Conservation (phyloP, 1,139 yeast genomes). For the Saccharomyces hybrid region DNA sequence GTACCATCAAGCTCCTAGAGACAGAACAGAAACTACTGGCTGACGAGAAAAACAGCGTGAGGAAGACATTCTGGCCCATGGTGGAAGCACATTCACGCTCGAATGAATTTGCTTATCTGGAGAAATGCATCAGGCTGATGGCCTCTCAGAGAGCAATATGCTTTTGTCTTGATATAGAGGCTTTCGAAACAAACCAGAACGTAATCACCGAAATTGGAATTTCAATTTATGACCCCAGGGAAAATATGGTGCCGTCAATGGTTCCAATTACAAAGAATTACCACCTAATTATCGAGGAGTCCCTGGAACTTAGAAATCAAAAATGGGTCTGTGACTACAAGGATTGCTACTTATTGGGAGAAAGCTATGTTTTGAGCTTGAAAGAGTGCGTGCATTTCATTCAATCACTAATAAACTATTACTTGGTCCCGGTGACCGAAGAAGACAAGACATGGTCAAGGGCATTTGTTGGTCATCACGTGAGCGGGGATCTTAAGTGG, state of each 20-base stretch:
- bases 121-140: slow-evolving; percentile 21
- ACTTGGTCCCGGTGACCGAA: slow-evolving; percentile 29
- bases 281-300: slow-evolving; percentile 54
- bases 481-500: slow-evolving; percentile 58
- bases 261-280: slow-evolving; percentile 34
- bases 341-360: slow-evolving; percentile 49
- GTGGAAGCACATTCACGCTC: slow-evolving; percentile 20
- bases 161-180: slow-evolving; percentile 59
- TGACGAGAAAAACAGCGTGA: not conserved
- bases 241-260: slow-evolving; percentile 20
- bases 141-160: slow-evolving; percentile 34
- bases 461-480: slow-evolving; percentile 61
- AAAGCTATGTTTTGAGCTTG: slow-evolving; percentile 40
- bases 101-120: slow-evolving; percentile 19
- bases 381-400: slow-evolving; percentile 37
- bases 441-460: slow-evolving; percentile 25
- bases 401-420: slow-evolving; percentile 39
- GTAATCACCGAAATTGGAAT: slow-evolving; percentile 62
- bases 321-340: slow-evolving; percentile 57
- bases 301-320: slow-evolving; percentile 43
- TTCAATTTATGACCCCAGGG: slow-evolving; percentile 55
- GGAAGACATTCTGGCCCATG: slow-evolving; percentile 11
- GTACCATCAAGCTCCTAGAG: not conserved
- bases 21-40: not conserved
- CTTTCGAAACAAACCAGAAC: slow-evolving; percentile 45